Base-by-base conservation (phyloP, 2,329 filamentous ascomycete species). In the Neopestalotiopsis clavispora region DNA sequence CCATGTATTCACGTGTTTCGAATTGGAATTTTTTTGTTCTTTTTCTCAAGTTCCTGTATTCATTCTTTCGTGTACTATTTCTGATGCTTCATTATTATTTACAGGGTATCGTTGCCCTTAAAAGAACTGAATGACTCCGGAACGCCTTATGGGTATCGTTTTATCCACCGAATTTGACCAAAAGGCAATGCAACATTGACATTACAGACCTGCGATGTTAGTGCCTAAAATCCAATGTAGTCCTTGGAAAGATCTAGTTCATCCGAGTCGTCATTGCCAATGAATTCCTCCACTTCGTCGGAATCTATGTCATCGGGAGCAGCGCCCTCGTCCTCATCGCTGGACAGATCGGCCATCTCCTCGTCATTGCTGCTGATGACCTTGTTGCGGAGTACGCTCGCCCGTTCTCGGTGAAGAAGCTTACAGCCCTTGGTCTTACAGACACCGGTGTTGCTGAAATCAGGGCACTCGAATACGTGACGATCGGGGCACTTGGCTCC, bases 381-480 rank as follows among this genome's bases (percentile, higher is more conserved):
- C 80, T 89, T 87, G 79, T 91, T 91, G 77, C 94, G 92, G 76
- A 91, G 86, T 78, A 91, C 85, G 84, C 93, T 94, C 78, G 94
- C 94, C 81, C 93, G 91, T 83, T 96, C 93, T 78, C 95, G 90
- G 82, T 99, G 96, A 69, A 90, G 92, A 67, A 97, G 87, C 78
- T 92, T 92, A 85, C 95, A 98, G 73, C 91, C 90, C 81, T 91
- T 90, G 79, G 88, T 90, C 79, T 90, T 90, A 88, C 96, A 99
- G 71, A 86, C 85, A 75, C 95, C 95, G 70, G 89, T 94, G 82
- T 97, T 97, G 87, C 94, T 93, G 84, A 97, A 98, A 79, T 97
- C 93, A 71, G 96, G 95, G 81, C 96, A 98, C 81, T 98, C 95
- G 82, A 92, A 92, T 69, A 95, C 92, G 83, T 99, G 96, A 70